Evolutionary conservation across 2,329 filamentous ascomycete genomes (phyloP).

Genomic region (Colletotrichum sp.): DNA sequence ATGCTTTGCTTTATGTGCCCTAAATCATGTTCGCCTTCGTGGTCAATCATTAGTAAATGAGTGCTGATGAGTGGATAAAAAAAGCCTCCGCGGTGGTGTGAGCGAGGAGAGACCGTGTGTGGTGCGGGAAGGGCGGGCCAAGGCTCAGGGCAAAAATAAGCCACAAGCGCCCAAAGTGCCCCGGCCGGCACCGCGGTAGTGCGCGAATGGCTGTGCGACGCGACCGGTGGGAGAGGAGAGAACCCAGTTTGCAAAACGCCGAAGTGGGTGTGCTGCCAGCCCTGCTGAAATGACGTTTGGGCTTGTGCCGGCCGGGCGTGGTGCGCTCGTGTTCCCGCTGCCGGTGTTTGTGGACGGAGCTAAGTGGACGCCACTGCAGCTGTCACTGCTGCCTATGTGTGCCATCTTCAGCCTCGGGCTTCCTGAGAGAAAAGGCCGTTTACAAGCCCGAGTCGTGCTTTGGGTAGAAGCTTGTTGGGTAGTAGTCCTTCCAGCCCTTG

Average conservation of each 20-base stretch:
- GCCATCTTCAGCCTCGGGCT: background rate
- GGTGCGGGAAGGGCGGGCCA: background rate
- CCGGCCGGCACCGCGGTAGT: background rate
- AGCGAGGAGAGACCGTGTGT: background rate
- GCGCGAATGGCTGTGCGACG: background rate
- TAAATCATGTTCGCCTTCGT: background rate
- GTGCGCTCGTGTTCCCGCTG: slow-evolving; percentile 6
- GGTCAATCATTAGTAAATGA: background rate
- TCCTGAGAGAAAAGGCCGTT: background rate
- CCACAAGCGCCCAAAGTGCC: background rate
- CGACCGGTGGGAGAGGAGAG: background rate
- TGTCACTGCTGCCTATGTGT: background rate
- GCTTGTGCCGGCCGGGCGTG: background rate
- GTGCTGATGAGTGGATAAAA: background rate
- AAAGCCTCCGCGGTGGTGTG: background rate
- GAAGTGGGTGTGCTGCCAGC: background rate
- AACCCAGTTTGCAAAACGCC: background rate
- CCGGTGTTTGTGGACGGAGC: background rate
- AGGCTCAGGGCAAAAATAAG: background rate
- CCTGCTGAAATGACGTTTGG: background rate
- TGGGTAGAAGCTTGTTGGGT: slow-evolving; percentile 7
- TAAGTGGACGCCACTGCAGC: background rate
- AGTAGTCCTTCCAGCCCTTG: slow-evolving; percentile 22
- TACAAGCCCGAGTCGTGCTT: slow-evolving; percentile 24
- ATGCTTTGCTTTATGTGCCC: background rate